phyloP scores from a whole-genome alignment of 163 green algal genomes.

The Volvox carteri region DNA sequence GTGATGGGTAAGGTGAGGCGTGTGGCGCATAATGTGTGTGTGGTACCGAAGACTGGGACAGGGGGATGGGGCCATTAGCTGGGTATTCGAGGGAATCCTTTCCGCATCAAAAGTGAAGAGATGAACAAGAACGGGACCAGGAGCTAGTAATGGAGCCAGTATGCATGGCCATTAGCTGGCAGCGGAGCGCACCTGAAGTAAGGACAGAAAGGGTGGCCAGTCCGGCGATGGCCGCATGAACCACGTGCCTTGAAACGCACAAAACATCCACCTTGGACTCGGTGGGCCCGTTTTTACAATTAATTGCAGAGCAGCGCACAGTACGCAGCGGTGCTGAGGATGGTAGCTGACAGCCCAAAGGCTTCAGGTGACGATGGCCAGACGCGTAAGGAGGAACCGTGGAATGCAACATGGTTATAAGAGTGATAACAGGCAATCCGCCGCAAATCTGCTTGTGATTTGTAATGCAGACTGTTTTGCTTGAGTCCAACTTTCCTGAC shows the following conservation, averaged over 20 bases:
- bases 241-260: neutral
- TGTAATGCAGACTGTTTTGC: no score
- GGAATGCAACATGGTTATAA: neutral
- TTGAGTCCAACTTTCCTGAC: neutral
- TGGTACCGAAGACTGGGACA: neutral
- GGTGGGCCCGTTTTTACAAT: neutral
- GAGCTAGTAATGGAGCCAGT: neutral
- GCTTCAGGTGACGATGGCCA: neutral
- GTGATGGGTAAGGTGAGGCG: no score
- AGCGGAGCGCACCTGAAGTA: neutral
- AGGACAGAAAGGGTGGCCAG: conserved; percentile 4
- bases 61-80: neutral
- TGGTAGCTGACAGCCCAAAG: neutral
- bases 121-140: neutral
- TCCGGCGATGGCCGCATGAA: neutral
- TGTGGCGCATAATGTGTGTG: neutral
- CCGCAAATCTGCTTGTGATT: neutral
- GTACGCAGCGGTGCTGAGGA: neutral
- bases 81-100: no score
- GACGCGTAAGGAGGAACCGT: neutral
- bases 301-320: neutral
- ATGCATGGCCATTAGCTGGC: no score
- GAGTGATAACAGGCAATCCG: neutral
- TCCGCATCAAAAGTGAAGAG: no score
- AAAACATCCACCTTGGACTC: neutral